Evolutionary conservation across 371 early-diverging fungal species (phyloP), one percentile per base, ranked within the genome.

Genomic region (Rhizopus stolonifer): DNA sequence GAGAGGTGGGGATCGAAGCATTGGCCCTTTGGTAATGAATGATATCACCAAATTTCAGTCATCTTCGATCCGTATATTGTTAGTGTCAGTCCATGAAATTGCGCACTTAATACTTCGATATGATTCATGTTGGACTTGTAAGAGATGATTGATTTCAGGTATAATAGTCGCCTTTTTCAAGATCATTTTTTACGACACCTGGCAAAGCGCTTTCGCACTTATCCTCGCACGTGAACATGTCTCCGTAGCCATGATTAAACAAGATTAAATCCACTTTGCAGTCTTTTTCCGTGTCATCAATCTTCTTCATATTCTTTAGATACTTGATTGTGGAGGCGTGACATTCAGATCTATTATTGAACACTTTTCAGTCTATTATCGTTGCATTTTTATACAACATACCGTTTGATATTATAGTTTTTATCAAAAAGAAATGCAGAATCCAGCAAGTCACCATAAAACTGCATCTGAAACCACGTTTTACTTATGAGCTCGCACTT

Each of bases 331-430:
- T 54, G 29, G 46, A 54, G 38, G 54, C 36, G 38, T 54, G 54
- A 38, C 46, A 54, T 54, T 46, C 54, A 25, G 54, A 54, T 54
- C 54, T 54, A 53, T 46, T 46, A 53, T 53, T 53, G 46, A 34
- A 39, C 39, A 54, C 40, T 54, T 46, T 38, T 46, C 54, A 54
- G 54, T 54, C 47, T 54, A 54, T 54, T 40, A 39, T 47, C 47
- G 54, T 54, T 54, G 47, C 46, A 54, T 39, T 54, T 54, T 54
- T 54, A 54, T 54, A 47, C 47, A 54, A 47, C 40, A 54, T 54
- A 54, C 47, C 46, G 38, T 54, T 54, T 54, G 22, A 46, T 54
- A 29, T 23, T 53, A 25, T 53, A 53, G 46, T 53, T 53, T 53
- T 46, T 54, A 40, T 54, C 47, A 32, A 54, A 54, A 23, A 54